These are phyloP conservation scores for Brasilioporus rufonigricans DNA, from an alignment of 768 basidiomycete species.

Conservation along the genomic window DNA sequence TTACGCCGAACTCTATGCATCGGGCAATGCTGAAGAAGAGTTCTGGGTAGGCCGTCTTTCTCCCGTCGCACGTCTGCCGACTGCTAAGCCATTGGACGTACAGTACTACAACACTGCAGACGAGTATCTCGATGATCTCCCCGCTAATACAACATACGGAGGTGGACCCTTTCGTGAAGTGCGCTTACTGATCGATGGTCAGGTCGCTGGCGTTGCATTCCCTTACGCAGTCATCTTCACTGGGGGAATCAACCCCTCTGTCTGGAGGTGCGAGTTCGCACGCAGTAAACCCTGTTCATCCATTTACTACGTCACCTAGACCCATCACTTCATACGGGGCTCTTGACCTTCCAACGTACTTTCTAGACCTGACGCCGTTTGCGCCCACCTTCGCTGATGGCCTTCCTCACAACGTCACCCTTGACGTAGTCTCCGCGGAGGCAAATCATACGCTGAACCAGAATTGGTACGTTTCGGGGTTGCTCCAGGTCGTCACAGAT, in stretches of 20 bases:
- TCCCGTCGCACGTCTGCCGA: background rate
- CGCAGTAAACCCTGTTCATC: background rate
- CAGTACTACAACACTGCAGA: conserved; percentile 72
- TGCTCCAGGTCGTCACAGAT: conserved; percentile 67
- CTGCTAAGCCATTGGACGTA: background rate
- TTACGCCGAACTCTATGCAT: conserved; percentile 72
- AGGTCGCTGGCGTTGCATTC: conserved; percentile 54
- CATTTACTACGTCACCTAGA: conserved; percentile 28
- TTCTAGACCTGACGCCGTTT: conserved; percentile 76
- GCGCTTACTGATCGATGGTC: conserved; percentile 55
- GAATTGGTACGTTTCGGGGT: conserved; percentile 78
- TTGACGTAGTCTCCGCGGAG: conserved; percentile 75
- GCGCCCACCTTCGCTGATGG: conserved; percentile 67
- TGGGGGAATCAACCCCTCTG: conserved; percentile 65
- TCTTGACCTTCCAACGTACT: conserved; percentile 74
- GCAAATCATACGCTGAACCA: conserved; percentile 58
- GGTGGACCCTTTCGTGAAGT: conserved; percentile 63
- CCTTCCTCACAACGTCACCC: conserved; percentile 63
- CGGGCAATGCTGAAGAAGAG: conserved; percentile 64
- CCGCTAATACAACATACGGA: conserved; percentile 42
- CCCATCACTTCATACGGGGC: conserved; percentile 79
- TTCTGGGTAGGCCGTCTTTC: conserved; percentile 61
- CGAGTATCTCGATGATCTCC: conserved; percentile 54
- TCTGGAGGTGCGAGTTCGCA: conserved; percentile 55
- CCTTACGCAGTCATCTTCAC: conserved; percentile 68